Conservation (phyloP, 2,329 filamentous ascomycete genomes). For the Coniosporium tulheliwenetii region DNA sequence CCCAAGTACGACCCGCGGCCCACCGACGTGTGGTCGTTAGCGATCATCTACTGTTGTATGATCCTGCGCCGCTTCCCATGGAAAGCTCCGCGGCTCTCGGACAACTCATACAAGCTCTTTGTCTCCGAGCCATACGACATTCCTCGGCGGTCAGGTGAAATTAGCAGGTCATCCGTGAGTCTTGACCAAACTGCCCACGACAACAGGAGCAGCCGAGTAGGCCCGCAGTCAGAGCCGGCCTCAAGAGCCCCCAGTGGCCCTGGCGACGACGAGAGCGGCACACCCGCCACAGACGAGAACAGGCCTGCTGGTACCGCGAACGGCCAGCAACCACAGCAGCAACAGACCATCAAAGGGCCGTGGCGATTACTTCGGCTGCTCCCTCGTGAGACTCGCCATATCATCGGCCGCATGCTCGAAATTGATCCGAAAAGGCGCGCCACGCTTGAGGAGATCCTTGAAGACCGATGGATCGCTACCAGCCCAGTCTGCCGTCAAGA, state of each 20-base stretch:
- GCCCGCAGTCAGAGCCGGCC: slow-evolving; percentile 22
- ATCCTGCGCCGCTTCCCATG: slow-evolving; percentile 86
- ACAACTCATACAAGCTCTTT: slow-evolving; percentile 93
- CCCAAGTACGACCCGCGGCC: slow-evolving; percentile 87
- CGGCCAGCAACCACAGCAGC: slow-evolving; percentile 31
- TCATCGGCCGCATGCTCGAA: slow-evolving; percentile 86
- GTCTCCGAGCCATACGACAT: slow-evolving; percentile 26
- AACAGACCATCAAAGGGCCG: slow-evolving; percentile 66
- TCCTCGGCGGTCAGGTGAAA: too few species aligned
- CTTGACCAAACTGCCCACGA: slow-evolving; percentile 35
- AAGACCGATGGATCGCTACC: slow-evolving; percentile 79
- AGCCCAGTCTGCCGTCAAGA: slow-evolving; percentile 72
- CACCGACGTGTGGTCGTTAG: slow-evolving; percentile 93
- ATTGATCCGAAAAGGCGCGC: slow-evolving; percentile 72
- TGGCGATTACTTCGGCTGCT: slow-evolving; percentile 79
- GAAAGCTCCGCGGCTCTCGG: slow-evolving; percentile 83
- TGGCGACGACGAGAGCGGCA: slow-evolving; percentile 3
- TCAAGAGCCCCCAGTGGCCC: slow-evolving; percentile 19
- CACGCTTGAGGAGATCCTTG: slow-evolving; percentile 69
- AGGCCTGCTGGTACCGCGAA: too few species aligned
- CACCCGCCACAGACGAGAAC: too few species aligned
- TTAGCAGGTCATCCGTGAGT: slow-evolving; percentile 46
- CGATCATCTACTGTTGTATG: slow-evolving; percentile 99
- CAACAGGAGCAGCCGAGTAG: slow-evolving; percentile 5
- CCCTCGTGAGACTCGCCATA: slow-evolving; percentile 75